Evolutionary conservation across 75 land plant species (phyloP).

Genomic region (Sequoia sempervirens): DNA sequence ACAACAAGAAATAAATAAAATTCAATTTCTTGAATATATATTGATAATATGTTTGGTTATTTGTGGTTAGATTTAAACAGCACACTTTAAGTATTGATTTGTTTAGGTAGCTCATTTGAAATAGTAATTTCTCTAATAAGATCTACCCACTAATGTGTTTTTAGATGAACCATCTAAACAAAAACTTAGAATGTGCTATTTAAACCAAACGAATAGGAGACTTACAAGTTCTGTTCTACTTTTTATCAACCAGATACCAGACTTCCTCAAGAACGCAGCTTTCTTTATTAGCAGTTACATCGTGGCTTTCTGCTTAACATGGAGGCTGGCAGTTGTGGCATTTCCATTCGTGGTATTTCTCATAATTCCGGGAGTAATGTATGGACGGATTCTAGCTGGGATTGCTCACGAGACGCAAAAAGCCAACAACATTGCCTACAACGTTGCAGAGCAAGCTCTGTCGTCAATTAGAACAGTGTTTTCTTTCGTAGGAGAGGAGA

Average conservation of each 20-base stretch:
- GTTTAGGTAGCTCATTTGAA: no score
- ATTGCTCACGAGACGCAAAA: slow-evolving; percentile 8
- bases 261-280: slow-evolving; percentile 25
- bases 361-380: slow-evolving; percentile 39
- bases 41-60: no score
- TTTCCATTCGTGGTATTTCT: slow-evolving; percentile 33
- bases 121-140: no score
- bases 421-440: slow-evolving; percentile 27
- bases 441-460: slow-evolving; percentile 38
- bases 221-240: background rate
- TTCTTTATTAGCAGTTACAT: slow-evolving; percentile 20
- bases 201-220: no score
- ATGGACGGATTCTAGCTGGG: slow-evolving; percentile 20
- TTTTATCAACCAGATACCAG: slow-evolving; percentile 24
- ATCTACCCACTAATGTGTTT: no score
- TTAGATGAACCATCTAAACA: no score
- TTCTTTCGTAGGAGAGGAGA: slow-evolving; percentile 46
- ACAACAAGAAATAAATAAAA: no score
- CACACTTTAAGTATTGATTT: no score
- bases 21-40: no score
- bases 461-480: slow-evolving; percentile 49
- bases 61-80: no score
- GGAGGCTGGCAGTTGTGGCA: slow-evolving; percentile 20
- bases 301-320: slow-evolving; percentile 17
- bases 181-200: no score